Evolutionary conservation across 1,139 yeast genomes (phyloP).

Genomic region (Yamadazyma dushanensis): DNA sequence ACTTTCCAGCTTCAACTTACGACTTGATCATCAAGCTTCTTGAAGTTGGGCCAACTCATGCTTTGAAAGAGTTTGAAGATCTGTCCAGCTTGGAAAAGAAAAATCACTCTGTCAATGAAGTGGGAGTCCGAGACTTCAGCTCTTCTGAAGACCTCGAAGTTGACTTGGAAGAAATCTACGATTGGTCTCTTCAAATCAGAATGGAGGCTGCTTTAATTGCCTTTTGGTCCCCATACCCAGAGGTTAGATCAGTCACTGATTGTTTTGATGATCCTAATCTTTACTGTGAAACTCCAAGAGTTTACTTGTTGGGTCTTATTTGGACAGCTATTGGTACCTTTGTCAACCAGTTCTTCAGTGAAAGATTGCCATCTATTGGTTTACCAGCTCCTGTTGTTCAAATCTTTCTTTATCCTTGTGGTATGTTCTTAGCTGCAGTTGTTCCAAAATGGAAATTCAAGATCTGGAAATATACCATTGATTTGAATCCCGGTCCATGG

Average conservation of each 20-base stretch:
- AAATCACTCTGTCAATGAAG: background rate
- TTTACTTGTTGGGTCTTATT: conserved; percentile 51
- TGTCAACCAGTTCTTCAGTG: conserved; percentile 56
- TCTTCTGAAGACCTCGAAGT: conserved; percentile 48
- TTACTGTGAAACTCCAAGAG: conserved; percentile 58
- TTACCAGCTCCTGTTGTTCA: conserved; percentile 45
- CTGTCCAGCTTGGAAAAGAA: conserved; percentile 1
- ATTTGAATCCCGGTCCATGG: conserved; percentile 53
- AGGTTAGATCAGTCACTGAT: conserved; percentile 59
- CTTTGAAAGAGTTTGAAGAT: background rate
- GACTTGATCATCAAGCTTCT: conserved; percentile 31
- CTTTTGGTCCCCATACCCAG: conserved; percentile 64
- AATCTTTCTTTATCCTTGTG: conserved; percentile 30
- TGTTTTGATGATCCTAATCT: conserved; percentile 52
- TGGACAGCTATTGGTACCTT: conserved; percentile 56
- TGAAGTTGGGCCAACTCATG: too few relatives aligned
- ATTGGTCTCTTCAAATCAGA: conserved; percentile 33
- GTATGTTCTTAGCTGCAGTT: conserved; percentile 21
- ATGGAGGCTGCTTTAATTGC: conserved; percentile 50
- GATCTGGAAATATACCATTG: conserved; percentile 22
- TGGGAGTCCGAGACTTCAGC: conserved; percentile 23
- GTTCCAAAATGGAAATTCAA: conserved; percentile 36
- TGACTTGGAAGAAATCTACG: conserved; percentile 23
- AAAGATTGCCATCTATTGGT: conserved; percentile 53
- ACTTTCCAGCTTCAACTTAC: conserved; percentile 18